These are phyloP conservation scores for Alternaria sp. DNA, from an alignment of 2,329 filamentous ascomycete species.

Conservation along the genomic window DNA sequence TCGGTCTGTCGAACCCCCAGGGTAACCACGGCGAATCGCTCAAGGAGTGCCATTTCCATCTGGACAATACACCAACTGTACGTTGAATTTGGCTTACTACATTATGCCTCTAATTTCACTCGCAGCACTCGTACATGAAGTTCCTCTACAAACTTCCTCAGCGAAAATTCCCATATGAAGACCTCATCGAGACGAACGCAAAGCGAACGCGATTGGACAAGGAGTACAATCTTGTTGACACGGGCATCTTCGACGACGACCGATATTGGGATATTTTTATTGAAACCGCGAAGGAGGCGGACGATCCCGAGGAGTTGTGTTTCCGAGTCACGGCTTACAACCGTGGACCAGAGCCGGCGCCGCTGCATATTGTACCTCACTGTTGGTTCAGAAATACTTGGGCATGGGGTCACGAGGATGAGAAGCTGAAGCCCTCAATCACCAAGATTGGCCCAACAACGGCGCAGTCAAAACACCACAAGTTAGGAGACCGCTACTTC, in stretches of 20 bases:
- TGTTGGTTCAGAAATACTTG: slow-evolving; percentile 98
- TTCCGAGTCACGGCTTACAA: slow-evolving; percentile 98
- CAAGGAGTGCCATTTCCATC: slow-evolving; percentile 95
- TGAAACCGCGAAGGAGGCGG: slow-evolving; percentile 92
- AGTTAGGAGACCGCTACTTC: slow-evolving; percentile 82
- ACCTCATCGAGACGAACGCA: slow-evolving; percentile 84
- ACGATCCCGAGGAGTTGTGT: slow-evolving; percentile 88
- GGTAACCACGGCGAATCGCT: slow-evolving; percentile 97
- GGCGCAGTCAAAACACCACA: slow-evolving; percentile 79
- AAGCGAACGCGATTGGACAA: slow-evolving; percentile 76
- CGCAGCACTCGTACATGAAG: slow-evolving; percentile 97
- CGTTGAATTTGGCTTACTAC: slow-evolving; percentile 49
- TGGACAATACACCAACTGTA: slow-evolving; percentile 88
- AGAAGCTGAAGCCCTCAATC: slow-evolving; percentile 82
- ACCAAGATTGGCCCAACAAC: slow-evolving; percentile 70
- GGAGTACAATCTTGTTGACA: slow-evolving; percentile 93
- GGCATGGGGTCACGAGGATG: slow-evolving; percentile 85
- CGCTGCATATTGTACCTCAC: slow-evolving; percentile 91
- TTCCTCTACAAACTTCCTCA: slow-evolving; percentile 98
- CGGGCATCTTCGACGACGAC: slow-evolving; percentile 85
- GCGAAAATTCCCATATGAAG: slow-evolving; percentile 87
- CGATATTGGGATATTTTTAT: slow-evolving; percentile 98
- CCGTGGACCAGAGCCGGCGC: slow-evolving; percentile 86
- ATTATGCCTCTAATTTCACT: slow-evolving; percentile 40
- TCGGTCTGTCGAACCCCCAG: slow-evolving; percentile 93